Percentiles rank a stretch among this genome's conserved stretches.
Conservation (phyloP, 352 stramenopile species). For the Elongisporangium prolatum region DNA sequence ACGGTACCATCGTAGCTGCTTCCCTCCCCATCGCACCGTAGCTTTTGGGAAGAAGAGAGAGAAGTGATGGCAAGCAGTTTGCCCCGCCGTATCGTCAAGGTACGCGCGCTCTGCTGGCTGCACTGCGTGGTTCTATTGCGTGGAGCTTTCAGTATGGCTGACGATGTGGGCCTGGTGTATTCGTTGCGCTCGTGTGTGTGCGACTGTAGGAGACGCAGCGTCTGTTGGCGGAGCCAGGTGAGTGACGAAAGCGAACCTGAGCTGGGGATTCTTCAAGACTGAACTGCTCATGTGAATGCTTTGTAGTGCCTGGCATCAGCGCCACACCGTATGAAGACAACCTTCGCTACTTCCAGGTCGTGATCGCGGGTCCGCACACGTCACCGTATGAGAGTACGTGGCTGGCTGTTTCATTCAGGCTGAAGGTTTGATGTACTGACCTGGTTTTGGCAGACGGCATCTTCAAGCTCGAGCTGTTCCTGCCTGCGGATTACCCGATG, state of each 20-base stretch:
- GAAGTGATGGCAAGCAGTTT: conserved; percentile 50
- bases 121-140: too few species aligned
- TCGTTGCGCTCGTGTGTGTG: neutral
- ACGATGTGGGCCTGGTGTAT: neutral
- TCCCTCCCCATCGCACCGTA: conserved; percentile 1
- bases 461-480: conserved; percentile 97
- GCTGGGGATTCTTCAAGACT: neutral
- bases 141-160: too few species aligned
- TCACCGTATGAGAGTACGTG: conserved; percentile 93
- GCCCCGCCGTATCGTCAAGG: conserved; percentile 74
- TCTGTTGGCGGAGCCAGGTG: conserved; percentile 91
- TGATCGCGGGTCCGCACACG: conserved; percentile 94
- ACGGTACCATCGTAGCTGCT: neutral
- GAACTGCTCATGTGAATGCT: neutral
- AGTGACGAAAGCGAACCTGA: neutral
- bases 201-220: conserved; percentile 90
- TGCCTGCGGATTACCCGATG: conserved; percentile 98
- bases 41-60: conserved; percentile 4
- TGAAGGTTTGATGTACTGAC: too few species aligned
- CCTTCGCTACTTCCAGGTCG: conserved; percentile 97
- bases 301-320: conserved; percentile 92
- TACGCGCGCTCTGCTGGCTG: conserved; percentile 6
- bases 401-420: too few species aligned
- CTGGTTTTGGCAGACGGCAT: conserved; percentile 71
- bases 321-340: conserved; percentile 98